Evolutionary conservation across 2,329 filamentous ascomycete species (phyloP), one percentile per base, ranked within the genome.

Genomic region (Ilyonectria mors-panacis): DNA sequence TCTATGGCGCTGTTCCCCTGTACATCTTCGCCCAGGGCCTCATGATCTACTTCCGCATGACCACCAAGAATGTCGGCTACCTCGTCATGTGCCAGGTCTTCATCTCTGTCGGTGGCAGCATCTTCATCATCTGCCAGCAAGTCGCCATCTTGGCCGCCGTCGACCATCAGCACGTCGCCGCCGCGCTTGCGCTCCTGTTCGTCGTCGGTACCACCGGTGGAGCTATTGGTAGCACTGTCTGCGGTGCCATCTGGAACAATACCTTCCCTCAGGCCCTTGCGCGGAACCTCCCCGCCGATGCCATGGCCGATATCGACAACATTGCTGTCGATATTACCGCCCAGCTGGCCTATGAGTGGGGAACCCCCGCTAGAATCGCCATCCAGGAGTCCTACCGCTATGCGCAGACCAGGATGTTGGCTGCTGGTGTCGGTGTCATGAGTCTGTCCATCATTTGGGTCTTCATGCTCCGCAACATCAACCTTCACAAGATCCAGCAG

Each of bases 11-110:
- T 3, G 80, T 89, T 3, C 87, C 87, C 4, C 72, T 90, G 4
- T 88, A 86, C 71, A 85, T 88, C 35, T 76, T 85, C 9, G 86
- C 86, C 0, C 78, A 87, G 1, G 81, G 86, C 6, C 78, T 89
- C 0, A 70, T 78, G 76, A 77, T 78, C 48, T 66, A 76, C 51
- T 76, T 77, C 73, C 70, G 75, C 26, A 63, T 54, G 10, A 71
- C 75, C n/a, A 80, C 82, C 28, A 79, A 77, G 56, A 81, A 82
- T 9, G 78, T 84, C 15, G 75, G 82, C 1, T 83, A 85, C 73
- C 80, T 87, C 5, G 74, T 88, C 54, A 83, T 84, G 69, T 86
- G 85, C 12, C 85, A 88, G 74, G 80, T 88, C 50, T 81, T 87
- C 48, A 81, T 88, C 63, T 85, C 85, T 9, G 80, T 85, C n/a